Evolutionary conservation across 2,329 filamentous ascomycete genomes (phyloP), one percentile per base, ranked within the genome.

Genomic region (Cytospora schulzeri): DNA sequence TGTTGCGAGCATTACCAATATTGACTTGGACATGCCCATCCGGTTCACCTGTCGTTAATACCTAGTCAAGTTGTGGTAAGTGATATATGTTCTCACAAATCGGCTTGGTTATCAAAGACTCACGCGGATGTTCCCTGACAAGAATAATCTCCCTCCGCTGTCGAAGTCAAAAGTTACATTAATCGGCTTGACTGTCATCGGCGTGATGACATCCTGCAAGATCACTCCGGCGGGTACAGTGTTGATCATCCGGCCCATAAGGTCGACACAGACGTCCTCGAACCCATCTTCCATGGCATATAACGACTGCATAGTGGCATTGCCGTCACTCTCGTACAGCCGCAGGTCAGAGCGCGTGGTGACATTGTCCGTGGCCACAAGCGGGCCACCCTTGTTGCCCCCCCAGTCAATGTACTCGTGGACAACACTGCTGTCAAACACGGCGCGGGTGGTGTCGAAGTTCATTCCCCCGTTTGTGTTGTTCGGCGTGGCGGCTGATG

Each of bases 311-410:
- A 73, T 74, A 6, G 71, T 71, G 51, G 66, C 67, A 33, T 73
- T 73, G 4, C 67, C 65, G 38, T 74, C 72, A 50, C 70, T 71
- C 35, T 68, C 70, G 62, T 69, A 73, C n/a, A 73, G 54, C 12
- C 72, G 68, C 9, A 71, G 68, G 55, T 73, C 72, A 1, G 72
- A 73, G 1, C 59, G 50, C 0, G 59, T 55, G 14, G 59, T 61
- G 35, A 26, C 6, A n/a, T 55, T 61, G 24, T 61, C 59, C n/a
- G 59, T 55, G 1, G 59, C 45, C 8, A 61, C 59, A 15, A 61
- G 59, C 1, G 59, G 59, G 12, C 59, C 59, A 22, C 51, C 51
- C 14, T 19, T 61, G 51, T 48, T 61, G 14, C 59, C 59, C 0
- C 26, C 45, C 59, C 59, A 61, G 59, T 61, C 59, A 26, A 61